Base-by-base conservation (phyloP, 2,329 filamentous ascomycete genomes). In the Tolypocladium album region DNA sequence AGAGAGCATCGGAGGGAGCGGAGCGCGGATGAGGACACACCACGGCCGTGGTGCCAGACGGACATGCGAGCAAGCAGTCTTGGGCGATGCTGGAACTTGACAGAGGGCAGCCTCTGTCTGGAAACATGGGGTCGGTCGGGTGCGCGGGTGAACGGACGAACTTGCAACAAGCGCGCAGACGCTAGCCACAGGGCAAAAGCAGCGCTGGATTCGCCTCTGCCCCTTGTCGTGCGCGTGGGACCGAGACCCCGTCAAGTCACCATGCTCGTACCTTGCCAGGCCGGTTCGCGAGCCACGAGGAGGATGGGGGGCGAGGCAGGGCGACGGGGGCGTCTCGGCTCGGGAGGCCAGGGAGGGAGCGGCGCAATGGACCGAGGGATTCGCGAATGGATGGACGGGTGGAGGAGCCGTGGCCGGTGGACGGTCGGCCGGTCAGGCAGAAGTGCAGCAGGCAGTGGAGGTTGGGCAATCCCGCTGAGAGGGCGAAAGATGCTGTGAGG, bases 131-230 rank as follows among this genome's bases (percentile, higher is more conserved):
- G 17, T 31, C 17, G 34, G 17, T 31, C 17, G 50, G 12, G 4
- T 40, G 55, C 17, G 24, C 15, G 39, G 24, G 11, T 36, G 39
- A 9, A 43, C 17, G 55, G 55, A 43, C 13, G n/a, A 40, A 20
- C 20, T 38, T 8, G 50, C 50, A 67, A 70, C 68, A 69, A 70
- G 68, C 68, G 70, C 67, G 68, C 62, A 64, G 64, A 70, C 65
- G 66, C 70, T 68, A 70, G 62, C 55, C 47, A 62, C 63, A 64
- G 61, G 60, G 64, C 67, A 70, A 68, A 69, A 67, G 64, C 63
- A 63, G 63, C 60, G 63, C 60, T 62, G 64, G 60, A 65, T 66
- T 65, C 58, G 60, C 31, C 7, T 8, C 17, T 58, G 67, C 60
- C 60, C 60, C 61, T 59, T 50, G 27, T 36, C 15, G 50, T 12